These are phyloP conservation scores for Piromyces finnis DNA, from an alignment of 192 early-diverging fungal genomes.

Conservation along the genomic window DNA sequence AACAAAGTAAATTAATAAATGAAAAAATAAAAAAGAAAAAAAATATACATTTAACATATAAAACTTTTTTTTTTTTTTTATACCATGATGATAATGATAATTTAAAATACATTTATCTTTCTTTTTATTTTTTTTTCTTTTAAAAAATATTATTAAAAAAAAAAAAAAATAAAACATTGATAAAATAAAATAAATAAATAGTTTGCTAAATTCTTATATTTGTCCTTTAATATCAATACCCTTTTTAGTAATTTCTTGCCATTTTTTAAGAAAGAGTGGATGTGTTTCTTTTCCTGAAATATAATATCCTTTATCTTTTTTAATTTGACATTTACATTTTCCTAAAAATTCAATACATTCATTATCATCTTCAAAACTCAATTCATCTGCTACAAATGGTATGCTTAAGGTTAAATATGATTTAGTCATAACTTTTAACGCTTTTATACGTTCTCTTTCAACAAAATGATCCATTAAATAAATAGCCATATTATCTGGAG, in stretches of 20 bases:
- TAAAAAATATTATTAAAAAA: too few species aligned
- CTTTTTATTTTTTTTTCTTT: too few species aligned
- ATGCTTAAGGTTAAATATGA: constrained; percentile 26
- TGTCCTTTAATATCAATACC: not conserved
- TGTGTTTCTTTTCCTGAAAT: not conserved
- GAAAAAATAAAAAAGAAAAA: too few species aligned
- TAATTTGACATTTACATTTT: not conserved
- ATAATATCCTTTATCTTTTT: not conserved
- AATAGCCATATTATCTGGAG: constrained; percentile 62
- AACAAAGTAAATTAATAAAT: too few species aligned
- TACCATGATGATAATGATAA: too few species aligned
- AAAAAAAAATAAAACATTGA: too few species aligned
- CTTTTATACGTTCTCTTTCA: constrained; percentile 63
- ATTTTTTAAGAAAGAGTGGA: not conserved
- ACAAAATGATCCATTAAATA: constrained; percentile 89
- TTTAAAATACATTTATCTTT: too few species aligned
- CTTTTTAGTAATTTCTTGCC: not conserved
- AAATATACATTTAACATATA: too few species aligned
- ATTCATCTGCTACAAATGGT: not conserved
- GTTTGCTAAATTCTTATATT: not conserved
- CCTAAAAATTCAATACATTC: not conserved
- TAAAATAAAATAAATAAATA: too few species aligned
- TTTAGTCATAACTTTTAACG: constrained; percentile 55
- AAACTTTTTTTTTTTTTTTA: too few species aligned
- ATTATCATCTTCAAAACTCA: not conserved